A percentile compares a stretch with the other conserved stretches of the same genome.
phyloP scores from a whole-genome alignment of 2,329 filamentous ascomycete species.

The Gaeumannomyces sp. region DNA sequence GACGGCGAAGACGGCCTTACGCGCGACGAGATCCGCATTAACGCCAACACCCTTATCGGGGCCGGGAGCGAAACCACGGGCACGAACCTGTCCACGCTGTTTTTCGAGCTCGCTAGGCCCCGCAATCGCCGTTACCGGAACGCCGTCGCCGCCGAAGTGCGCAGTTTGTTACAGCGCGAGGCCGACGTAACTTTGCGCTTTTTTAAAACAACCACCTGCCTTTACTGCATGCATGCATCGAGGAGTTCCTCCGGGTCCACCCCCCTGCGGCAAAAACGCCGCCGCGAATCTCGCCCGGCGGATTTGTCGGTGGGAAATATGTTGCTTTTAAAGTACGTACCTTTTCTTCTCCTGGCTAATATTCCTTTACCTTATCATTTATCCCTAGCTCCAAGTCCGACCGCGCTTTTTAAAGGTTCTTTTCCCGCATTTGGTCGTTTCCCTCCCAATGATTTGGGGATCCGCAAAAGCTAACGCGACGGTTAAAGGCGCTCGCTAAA shows the following conservation, averaged over 20 bases:
- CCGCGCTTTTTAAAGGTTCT: too few species aligned
- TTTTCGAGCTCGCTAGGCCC: conserved; percentile 18
- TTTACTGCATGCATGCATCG: conserved; percentile 30
- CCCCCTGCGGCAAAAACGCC: conserved; percentile 25
- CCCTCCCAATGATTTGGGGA: neutral
- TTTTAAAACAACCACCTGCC: conserved; percentile 2
- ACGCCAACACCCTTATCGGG: conserved; percentile 19
- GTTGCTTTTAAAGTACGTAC: neutral
- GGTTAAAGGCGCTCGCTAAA: neutral
- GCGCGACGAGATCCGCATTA: conserved; percentile 19
- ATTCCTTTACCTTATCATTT: too few species aligned
- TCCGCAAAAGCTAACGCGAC: neutral
- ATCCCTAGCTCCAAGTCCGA: too few species aligned
- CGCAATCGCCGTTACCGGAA: conserved; percentile 13
- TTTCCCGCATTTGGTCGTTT: too few species aligned
- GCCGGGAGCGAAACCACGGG: conserved; percentile 21
- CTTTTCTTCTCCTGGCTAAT: too few species aligned
- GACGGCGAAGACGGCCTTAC: conserved; percentile 6
- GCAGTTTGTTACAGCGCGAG: neutral
- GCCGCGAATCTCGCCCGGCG: conserved; percentile 2
- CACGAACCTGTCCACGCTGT: conserved; percentile 14
- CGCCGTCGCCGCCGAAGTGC: neutral
- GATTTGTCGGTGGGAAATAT: neutral
- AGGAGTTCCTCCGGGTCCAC: conserved; percentile 25
- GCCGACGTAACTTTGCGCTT: neutral